Conservation (phyloP, 305 asterid genomes). For the Fraxinus baroniana region DNA sequence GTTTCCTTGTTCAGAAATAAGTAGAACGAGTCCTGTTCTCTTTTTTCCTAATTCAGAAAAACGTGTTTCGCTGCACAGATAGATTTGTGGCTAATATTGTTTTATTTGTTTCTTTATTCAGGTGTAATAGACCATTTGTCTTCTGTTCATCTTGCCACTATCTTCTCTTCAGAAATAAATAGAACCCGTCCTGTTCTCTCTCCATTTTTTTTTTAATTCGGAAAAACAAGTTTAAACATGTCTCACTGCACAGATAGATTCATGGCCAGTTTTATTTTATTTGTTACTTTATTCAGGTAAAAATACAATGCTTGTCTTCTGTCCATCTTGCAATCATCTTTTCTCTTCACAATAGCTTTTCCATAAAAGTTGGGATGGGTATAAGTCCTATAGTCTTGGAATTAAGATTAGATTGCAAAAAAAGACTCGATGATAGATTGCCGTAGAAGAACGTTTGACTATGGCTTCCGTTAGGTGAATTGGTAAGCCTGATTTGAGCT, state of each 20-base stretch:
- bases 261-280: not conserved
- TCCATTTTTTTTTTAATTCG: not conserved
- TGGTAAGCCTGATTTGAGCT: not conserved
- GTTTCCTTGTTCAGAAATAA: not conserved
- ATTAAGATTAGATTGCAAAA: not conserved
- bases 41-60: not conserved
- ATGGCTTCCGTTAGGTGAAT: not conserved
- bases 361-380: not conserved
- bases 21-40: not conserved
- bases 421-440: not conserved
- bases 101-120: not conserved
- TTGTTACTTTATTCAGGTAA: not conserved
- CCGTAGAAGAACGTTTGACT: not conserved
- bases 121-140: not conserved
- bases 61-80: slow-evolving; percentile 8
- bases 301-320: not conserved
- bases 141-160: not conserved
- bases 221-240: slow-evolving; percentile 6
- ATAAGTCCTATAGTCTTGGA: not conserved
- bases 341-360: not conserved
- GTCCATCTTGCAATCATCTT: not conserved
- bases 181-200: not conserved
- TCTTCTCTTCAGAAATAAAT: not conserved
- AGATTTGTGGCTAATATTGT: not conserved
- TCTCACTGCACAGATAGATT: not conserved